These are phyloP conservation scores for Coccinonectria pachysandricola DNA, from an alignment of 2,329 filamentous ascomycete species.

Conservation along the genomic window DNA sequence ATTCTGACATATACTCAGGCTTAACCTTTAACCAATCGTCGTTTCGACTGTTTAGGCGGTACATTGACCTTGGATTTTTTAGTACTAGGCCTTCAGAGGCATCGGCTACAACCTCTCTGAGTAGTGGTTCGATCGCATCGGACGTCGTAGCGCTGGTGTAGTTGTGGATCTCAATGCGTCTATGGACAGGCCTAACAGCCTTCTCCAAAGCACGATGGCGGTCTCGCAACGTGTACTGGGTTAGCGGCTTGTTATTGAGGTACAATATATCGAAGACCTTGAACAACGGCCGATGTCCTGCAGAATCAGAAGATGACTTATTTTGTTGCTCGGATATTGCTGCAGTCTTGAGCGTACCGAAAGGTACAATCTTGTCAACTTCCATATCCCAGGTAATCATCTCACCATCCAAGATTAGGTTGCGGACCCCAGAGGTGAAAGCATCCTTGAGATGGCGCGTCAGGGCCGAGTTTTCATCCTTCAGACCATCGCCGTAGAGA, in stretches of 20 bases:
- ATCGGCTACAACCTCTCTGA: slow-evolving; percentile 76
- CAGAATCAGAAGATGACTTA: slow-evolving; percentile 41
- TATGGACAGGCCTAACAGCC: slow-evolving; percentile 58
- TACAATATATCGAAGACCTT: slow-evolving; percentile 87
- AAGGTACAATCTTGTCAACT: slow-evolving; percentile 73
- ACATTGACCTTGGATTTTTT: slow-evolving; percentile 84
- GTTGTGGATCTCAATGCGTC: slow-evolving; percentile 73
- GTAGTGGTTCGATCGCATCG: slow-evolving; percentile 64
- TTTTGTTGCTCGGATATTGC: slow-evolving; percentile 66
- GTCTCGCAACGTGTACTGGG: slow-evolving; percentile 72
- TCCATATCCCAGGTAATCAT: slow-evolving; percentile 98
- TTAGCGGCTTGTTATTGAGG: slow-evolving; percentile 71
- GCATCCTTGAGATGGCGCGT: slow-evolving; percentile 70
- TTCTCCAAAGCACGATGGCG: slow-evolving; percentile 64
- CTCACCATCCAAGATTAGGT: slow-evolving; percentile 88
- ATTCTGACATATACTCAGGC: slow-evolving; percentile 95
- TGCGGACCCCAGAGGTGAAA: slow-evolving; percentile 68
- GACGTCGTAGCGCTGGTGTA: slow-evolving; percentile 56
- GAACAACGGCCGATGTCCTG: slow-evolving; percentile 57
- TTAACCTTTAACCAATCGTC: slow-evolving; percentile 99
- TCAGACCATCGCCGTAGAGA: slow-evolving; percentile 70
- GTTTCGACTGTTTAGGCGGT: slow-evolving; percentile 79
- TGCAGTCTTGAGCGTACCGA: slow-evolving; percentile 88
- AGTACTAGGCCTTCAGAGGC: slow-evolving; percentile 84
- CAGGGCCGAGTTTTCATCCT: slow-evolving; percentile 65